A percentile compares a stretch with the other conserved stretches of the same genome.
Conservation (phyloP, 305 asterid species). For the Euphrasia arctica region DNA sequence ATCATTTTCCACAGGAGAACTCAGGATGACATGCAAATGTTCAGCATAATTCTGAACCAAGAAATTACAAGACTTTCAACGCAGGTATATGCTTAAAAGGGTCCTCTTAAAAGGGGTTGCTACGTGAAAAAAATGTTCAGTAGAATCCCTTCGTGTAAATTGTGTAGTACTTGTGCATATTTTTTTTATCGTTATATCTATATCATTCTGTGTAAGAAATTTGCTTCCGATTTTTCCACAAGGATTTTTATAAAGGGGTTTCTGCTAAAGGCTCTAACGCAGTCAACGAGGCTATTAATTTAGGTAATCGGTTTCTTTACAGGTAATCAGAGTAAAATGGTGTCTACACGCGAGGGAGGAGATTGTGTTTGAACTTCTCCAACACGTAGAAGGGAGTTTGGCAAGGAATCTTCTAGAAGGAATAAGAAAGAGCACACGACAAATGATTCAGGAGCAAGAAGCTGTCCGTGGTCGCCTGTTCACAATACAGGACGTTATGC, state of each 20-base stretch:
- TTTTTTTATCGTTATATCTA: neutral
- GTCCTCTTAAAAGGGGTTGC: conserved; percentile 12
- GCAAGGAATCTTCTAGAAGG: conserved; percentile 33
- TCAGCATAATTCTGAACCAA: conserved; percentile 49
- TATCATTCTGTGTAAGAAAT: neutral
- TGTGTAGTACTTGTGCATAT: neutral
- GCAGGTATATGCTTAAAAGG: conserved; percentile 36
- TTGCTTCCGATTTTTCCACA: conserved; percentile 1
- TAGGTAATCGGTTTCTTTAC: conserved; percentile 12
- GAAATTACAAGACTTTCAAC: conserved; percentile 54
- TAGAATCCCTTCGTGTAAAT: neutral
- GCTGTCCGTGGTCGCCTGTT: conserved; percentile 46
- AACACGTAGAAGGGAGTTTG: conserved; percentile 32
- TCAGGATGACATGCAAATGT: conserved; percentile 52
- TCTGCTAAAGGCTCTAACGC: neutral
- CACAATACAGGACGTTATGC: conserved; percentile 46
- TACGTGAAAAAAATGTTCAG: conserved; percentile 1
- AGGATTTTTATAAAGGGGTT: neutral
- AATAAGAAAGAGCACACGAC: conserved; percentile 42
- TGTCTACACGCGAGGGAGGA: conserved; percentile 53
- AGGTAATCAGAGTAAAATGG: conserved; percentile 51
- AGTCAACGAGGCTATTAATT: neutral
- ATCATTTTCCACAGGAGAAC: conserved; percentile 41
- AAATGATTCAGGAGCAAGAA: conserved; percentile 50
- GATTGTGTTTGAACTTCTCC: conserved; percentile 44